phyloP scores from a whole-genome alignment of 345 rosid species.

The Cardamine chenopodiifolia region DNA sequence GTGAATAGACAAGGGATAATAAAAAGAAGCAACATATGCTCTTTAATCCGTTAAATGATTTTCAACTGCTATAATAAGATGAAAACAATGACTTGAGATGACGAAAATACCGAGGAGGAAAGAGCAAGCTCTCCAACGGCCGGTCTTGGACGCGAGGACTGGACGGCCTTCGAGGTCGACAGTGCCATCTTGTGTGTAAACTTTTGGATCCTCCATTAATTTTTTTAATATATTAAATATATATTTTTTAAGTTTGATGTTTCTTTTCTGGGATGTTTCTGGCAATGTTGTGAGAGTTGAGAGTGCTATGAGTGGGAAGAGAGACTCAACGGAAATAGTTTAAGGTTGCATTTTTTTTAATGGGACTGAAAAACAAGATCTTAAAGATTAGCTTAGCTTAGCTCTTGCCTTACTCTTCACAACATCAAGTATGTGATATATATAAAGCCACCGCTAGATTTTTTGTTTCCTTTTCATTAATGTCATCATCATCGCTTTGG shows the following conservation, averaged over 20 bases:
- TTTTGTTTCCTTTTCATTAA: slow-evolving; percentile 38
- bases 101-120: slow-evolving; percentile 69
- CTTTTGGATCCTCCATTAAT: slow-evolving; percentile 58
- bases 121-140: slow-evolving; percentile 91
- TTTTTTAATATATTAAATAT: background rate
- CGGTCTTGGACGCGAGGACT: slow-evolving; percentile 62
- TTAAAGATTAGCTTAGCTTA: slow-evolving; percentile 20
- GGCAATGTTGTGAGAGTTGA: slow-evolving; percentile 11
- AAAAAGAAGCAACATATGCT: background rate
- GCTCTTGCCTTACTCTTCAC: slow-evolving; percentile 29
- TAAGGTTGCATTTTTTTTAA: slow-evolving; percentile 25
- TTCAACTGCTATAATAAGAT: background rate
- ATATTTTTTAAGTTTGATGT: background rate
- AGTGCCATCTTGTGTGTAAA: slow-evolving; percentile 75
- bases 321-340: slow-evolving; percentile 30
- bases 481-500: slow-evolving; percentile 34
- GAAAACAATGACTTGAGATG: background rate
- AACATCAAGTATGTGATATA: slow-evolving; percentile 41
- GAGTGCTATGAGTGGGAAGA: slow-evolving; percentile 18
- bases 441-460: slow-evolving; percentile 40
- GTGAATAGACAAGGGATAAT: background rate
- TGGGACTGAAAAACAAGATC: slow-evolving; percentile 18
- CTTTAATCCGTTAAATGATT: background rate
- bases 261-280: background rate
- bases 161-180: slow-evolving; percentile 83